Evolutionary conservation across 164 flowering plant species (phyloP), one percentile per base, ranked within the genome.

Genomic region (Santalum album): DNA sequence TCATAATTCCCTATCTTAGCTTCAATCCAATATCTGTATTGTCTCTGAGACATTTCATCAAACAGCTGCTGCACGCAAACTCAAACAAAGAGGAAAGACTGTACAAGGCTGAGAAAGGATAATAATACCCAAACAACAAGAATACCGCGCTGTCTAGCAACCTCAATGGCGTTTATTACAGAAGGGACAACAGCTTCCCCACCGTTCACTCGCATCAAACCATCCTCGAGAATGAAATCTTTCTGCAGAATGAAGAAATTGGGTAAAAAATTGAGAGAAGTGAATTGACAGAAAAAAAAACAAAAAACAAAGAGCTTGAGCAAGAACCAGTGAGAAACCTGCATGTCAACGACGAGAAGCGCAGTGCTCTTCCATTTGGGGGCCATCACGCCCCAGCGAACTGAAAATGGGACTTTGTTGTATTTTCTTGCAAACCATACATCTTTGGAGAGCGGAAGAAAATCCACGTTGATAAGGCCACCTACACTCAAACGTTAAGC

Each of bases 301-400:
- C n/a, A n/a, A n/a, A n/a, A n/a, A n/a, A n/a, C n/a, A n/a, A n/a
- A n/a, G n/a, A n/a, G n/a, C n/a, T n/a, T 16, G 40, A 2, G 44
- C 34, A 53, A 23, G 14, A 45, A 39, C n/a, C n/a, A 51, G 16
- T 22, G 3, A 57, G 49, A 59, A 23, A 6, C 95, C 87, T 89
- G 97, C 97, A 89, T 89, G 72, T 86, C 95, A 12, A 89, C 76
- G 59, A 89, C 90, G 17, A 89, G 77, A 9, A 89, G 75, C 44
- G 88, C 90, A 0, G 94, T 84, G 29, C 53, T 69, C 58, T 72
- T 80, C 85, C 82, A 71, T 24, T 68, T 64, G 14, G 64, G 67
- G 20, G 68, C 64, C 67, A 72, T 69, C 42, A 38, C n/a, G n/a
- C n/a, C n/a, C n/a, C n/a, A n/a, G n/a, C n/a, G n/a, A n/a, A n/a